These are phyloP conservation scores for Hymenoscyphus linearis DNA, from an alignment of 2,329 filamentous ascomycete genomes.

Conservation along the genomic window DNA sequence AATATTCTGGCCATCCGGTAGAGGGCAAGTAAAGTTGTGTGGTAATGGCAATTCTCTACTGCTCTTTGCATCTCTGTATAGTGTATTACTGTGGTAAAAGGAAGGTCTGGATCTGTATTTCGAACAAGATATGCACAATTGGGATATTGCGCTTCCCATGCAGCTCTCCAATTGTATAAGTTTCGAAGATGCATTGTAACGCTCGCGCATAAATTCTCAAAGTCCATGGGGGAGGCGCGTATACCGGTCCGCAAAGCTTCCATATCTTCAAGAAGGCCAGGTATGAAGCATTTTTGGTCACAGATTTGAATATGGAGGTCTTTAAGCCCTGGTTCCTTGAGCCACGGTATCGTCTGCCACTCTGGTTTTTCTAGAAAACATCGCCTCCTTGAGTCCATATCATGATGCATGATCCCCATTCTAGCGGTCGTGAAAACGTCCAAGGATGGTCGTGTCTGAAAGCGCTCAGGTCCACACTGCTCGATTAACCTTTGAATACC, in stretches of 20 bases:
- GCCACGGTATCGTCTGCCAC: conserved; percentile 15
- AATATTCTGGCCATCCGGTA: conserved; percentile 11
- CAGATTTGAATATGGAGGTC: conserved; percentile 6
- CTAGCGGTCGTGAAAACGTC: conserved; percentile 10
- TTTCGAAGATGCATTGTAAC: conserved; percentile 4
- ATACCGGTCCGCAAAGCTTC: conserved; percentile 9
- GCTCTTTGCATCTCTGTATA: conserved; percentile 8
- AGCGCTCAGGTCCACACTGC: conserved; percentile 10
- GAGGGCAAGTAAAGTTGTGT: conserved; percentile 11
- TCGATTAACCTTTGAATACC: conserved; percentile 13
- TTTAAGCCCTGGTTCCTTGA: conserved; percentile 13
- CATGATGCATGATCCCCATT: conserved; percentile 8
- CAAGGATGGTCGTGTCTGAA: conserved; percentile 12
- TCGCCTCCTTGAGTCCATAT: conserved; percentile 11
- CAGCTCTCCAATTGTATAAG: conserved; percentile 11
- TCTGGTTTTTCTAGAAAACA: conserved; percentile 13
- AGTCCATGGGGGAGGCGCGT: conserved; percentile 4
- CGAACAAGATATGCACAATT: conserved; percentile 5
- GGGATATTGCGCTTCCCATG: conserved; percentile 11
- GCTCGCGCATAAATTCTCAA: conserved; percentile 4
- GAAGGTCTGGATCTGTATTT: conserved; percentile 7
- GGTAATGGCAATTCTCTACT: conserved; percentile 12
- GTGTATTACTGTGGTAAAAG: conserved; percentile 8
- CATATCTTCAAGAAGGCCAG: conserved; percentile 14
- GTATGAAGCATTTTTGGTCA: conserved; percentile 9